These are phyloP conservation scores for Solanum tacnaense DNA, from an alignment of 257 asterid species.

Conservation along the genomic window DNA sequence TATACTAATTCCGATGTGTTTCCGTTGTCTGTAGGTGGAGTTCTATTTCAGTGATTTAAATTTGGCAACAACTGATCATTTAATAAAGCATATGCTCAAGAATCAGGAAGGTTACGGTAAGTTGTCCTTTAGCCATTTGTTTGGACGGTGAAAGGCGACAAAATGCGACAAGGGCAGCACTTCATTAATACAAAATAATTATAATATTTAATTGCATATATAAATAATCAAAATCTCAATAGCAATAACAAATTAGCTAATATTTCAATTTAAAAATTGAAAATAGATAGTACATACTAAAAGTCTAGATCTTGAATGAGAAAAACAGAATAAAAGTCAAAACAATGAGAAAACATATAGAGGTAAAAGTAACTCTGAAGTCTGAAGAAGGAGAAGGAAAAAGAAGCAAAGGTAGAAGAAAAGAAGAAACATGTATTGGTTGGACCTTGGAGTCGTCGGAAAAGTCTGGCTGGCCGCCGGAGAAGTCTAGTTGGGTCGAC, in stretches of 20 bases:
- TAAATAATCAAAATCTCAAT: not conserved
- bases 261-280: no score
- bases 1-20: not conserved
- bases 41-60: conserved; percentile 87
- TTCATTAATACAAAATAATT: no score
- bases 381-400: not conserved
- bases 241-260: not conserved
- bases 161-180: not conserved
- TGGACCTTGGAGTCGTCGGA: not conserved
- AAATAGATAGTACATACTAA: not conserved
- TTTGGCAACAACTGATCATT: conserved; percentile 81
- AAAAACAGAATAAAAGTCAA: no score
- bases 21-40: conserved; percentile 49
- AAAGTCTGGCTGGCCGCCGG: not conserved
- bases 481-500: not conserved
- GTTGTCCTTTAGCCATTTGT: not conserved
- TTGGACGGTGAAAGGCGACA: not conserved
- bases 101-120: conserved; percentile 87
- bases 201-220: not conserved
- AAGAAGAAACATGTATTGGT: not conserved
- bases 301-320: not conserved
- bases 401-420: not conserved
- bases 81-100: conserved; percentile 53
- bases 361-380: not conserved
- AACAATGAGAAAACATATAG: not conserved